Conservation (phyloP, 2,329 filamentous ascomycete genomes). For the Aspergillus novoparasiticus region DNA sequence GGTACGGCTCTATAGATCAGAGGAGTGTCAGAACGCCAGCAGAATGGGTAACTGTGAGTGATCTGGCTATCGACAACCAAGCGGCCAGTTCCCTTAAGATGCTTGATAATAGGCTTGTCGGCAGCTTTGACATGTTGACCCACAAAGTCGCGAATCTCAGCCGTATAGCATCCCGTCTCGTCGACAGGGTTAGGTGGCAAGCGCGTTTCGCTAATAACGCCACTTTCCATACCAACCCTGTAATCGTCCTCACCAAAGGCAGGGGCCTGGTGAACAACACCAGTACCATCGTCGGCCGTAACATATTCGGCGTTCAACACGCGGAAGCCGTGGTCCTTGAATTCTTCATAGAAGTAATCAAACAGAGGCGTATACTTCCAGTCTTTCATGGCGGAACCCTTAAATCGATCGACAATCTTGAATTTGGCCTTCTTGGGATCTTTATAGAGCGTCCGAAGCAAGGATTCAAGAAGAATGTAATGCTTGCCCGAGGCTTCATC, state of each 20-base stretch:
- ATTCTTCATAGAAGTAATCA: conserved; percentile 85
- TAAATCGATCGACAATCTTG: conserved; percentile 76
- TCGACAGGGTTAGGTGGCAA: conserved; percentile 91
- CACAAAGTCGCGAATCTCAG: conserved; percentile 75
- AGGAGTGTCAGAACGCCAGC: conserved; percentile 91
- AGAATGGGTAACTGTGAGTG: conserved; percentile 90
- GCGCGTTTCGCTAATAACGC: conserved; percentile 74
- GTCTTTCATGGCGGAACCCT: conserved; percentile 80
- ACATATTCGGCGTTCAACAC: conserved; percentile 85
- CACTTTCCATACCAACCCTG: conserved; percentile 73
- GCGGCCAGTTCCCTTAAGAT: conserved; percentile 75
- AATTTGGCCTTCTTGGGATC: conserved; percentile 95
- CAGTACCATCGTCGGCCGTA: conserved; percentile 85
- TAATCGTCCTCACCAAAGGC: conserved; percentile 98
- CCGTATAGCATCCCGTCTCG: conserved; percentile 76
- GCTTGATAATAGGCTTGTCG: conserved; percentile 90
- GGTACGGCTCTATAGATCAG: conserved; percentile 91
- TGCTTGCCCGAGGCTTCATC: conserved; percentile 82
- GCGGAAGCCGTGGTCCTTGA: conserved; percentile 80
- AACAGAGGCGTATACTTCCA: conserved; percentile 91
- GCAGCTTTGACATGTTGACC: conserved; percentile 90
- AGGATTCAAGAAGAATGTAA: conserved; percentile 80
- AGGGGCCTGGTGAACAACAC: conserved; percentile 90
- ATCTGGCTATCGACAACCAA: conserved; percentile 84
- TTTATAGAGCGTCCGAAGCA: conserved; percentile 84